phyloP scores from a whole-genome alignment of 768 basidiomycete genomes.

The Auricularia heimuer region DNA sequence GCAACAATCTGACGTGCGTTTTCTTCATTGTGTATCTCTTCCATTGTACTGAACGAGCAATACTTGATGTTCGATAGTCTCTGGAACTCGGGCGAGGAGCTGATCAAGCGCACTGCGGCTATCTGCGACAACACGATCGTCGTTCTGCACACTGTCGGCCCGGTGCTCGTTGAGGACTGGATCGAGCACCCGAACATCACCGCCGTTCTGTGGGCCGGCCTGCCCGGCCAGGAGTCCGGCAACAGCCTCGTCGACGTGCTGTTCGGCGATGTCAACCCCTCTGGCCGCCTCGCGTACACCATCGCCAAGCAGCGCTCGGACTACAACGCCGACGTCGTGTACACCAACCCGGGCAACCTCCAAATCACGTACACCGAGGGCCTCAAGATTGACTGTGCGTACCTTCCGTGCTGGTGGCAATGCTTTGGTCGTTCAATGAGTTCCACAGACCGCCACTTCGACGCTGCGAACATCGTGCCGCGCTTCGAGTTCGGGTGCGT shows the following conservation, averaged over 20 bases:
- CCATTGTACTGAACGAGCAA: too few species aligned
- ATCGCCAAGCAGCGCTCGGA: constrained; percentile 55
- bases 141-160: constrained; percentile 53
- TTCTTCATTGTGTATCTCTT: not conserved
- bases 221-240: constrained; percentile 60
- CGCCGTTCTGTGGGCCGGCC: constrained; percentile 56
- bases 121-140: constrained; percentile 60
- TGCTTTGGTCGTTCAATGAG: not conserved
- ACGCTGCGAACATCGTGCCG: constrained; percentile 38
- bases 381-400: constrained; percentile 17
- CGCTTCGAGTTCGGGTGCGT: constrained; percentile 58
- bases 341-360: constrained; percentile 25
- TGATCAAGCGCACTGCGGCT: constrained; percentile 56
- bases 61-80: constrained; percentile 29
- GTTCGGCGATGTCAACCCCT: constrained; percentile 60
- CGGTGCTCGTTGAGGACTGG: constrained; percentile 53
- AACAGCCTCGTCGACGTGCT: constrained; percentile 65
- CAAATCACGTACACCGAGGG: constrained; percentile 52
- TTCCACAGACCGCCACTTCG: constrained; percentile 44
- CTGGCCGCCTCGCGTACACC: constrained; percentile 62
- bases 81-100: constrained; percentile 62
- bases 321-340: constrained; percentile 43
- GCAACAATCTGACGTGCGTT: constrained; percentile 18
- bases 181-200: constrained; percentile 65
- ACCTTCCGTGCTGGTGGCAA: not conserved